A percentile compares a stretch with the other conserved stretches of the same genome.
These are phyloP conservation scores for Pseudoscleropodium purum DNA, from an alignment of 225 moss, liverwort and hornwort species.

Conservation along the genomic window DNA sequence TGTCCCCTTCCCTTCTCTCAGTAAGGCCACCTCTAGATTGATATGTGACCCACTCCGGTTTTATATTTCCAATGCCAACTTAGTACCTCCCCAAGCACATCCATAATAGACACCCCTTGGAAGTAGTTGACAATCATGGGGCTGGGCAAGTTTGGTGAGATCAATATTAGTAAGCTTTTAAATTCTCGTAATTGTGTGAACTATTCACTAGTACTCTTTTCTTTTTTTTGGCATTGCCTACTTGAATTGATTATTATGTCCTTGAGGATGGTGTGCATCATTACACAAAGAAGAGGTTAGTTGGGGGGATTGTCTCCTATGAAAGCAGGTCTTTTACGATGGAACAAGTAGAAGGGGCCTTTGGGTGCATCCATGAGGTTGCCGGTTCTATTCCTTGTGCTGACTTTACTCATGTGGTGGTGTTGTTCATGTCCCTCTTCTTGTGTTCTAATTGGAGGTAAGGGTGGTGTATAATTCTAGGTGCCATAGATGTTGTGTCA, in stretches of 20 bases:
- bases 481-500: too few species aligned
- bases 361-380: too few species aligned
- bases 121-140: background rate
- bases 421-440: too few species aligned
- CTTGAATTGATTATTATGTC: background rate
- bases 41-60: background rate
- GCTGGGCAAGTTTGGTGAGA: background rate
- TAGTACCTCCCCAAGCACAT: background rate
- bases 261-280: background rate
- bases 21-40: background rate
- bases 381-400: too few species aligned
- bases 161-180: background rate
- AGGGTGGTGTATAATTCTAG: too few species aligned
- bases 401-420: too few species aligned
- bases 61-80: background rate
- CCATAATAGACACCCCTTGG: too few species aligned
- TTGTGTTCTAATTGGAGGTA: too few species aligned
- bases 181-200: background rate
- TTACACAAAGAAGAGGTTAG: background rate
- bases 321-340: background rate
- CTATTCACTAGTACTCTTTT: too few species aligned
- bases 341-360: too few species aligned
- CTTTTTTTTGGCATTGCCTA: background rate
- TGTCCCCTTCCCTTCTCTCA: background rate
- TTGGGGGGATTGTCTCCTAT: background rate